phyloP scores from a whole-genome alignment of 164 flowering plant species.

The Berberis thunbergii region DNA sequence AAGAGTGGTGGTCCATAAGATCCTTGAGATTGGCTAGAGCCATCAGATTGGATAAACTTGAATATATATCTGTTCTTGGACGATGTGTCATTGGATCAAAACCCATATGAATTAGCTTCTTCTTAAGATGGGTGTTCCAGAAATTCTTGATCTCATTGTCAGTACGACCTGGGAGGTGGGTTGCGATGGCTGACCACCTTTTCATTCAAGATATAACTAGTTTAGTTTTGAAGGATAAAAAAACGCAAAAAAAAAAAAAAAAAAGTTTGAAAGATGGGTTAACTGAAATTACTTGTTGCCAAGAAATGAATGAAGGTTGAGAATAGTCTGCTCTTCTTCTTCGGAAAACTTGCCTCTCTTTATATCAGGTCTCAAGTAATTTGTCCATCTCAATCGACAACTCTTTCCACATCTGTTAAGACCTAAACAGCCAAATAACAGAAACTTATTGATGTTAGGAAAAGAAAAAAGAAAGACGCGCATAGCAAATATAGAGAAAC shows the following conservation, averaged over 20 bases:
- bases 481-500: no score
- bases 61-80: constrained; percentile 37
- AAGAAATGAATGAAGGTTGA: constrained; percentile 61
- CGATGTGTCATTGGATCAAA: constrained; percentile 50
- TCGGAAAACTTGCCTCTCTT: constrained; percentile 61
- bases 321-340: constrained; percentile 65
- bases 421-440: constrained; percentile 21
- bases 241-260: not conserved
- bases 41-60: constrained; percentile 30
- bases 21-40: constrained; percentile 35
- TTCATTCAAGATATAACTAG: not conserved
- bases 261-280: not conserved
- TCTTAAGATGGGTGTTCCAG: constrained; percentile 53
- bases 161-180: constrained; percentile 44
- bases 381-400: constrained; percentile 67
- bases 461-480: not conserved
- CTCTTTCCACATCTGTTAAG: constrained; percentile 75
- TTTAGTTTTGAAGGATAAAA: not conserved
- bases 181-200: constrained; percentile 45
- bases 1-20: constrained; percentile 15
- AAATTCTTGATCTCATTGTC: constrained; percentile 52
- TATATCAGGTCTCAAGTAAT: constrained; percentile 65
- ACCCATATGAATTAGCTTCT: constrained; percentile 51
- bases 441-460: not conserved
- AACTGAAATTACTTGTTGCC: constrained; percentile 52